Base-by-base conservation (phyloP, 2,329 filamentous ascomycete species). In the Corynespora cassiicola region DNA sequence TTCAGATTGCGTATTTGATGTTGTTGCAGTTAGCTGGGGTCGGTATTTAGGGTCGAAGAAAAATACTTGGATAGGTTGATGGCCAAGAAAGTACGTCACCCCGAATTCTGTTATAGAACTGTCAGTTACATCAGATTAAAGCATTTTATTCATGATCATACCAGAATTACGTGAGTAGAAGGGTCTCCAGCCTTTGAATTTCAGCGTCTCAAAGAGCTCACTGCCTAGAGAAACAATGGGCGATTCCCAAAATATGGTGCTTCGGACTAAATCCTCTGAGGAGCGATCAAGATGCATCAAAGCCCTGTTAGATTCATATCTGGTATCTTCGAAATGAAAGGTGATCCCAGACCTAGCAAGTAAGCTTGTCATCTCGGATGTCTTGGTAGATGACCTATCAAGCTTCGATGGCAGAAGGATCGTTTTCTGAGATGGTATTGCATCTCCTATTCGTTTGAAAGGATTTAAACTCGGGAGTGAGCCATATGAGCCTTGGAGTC, bases 161-260 rank as follows among this genome's bases (percentile, higher is more conserved):
- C 54, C 47, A 17, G 54, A 58, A 11, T 18, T 45, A 1, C 56
- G 42, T 15, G 36, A 33, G 25, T 57, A 58, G 3, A 37, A 17
- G 5, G 51, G 42, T 35, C 42, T 51, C 56, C 56, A 60, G 2
- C 54, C 54, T 10, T 27, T 38, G n/a, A 19, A 18, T 36, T 36
- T 47, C 32, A 55, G 36, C 0, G 47, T 53, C 2, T 34, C 16
- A 3, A 58, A 19, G 11, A 60, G 43, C 23, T 58, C 56, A 28
- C 56, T 58, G 3, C 51, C 49, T n/a, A 47, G 10, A 1, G 33
- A 24, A 1, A 47, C 25, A n/a, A 33, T 23, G 2, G 52, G 45
- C 3, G 46, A 20, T 34, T 59, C 52, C 52, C 54, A 58, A 22
- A 52, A 54, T 0, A 58, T 35, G 1, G 52, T 56, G 18, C 52